A percentile compares a stretch with the other conserved stretches of the same genome.
Evolutionary conservation across 352 stramenopile genomes (phyloP).

Genomic region (Phytophthora ramorum): DNA sequence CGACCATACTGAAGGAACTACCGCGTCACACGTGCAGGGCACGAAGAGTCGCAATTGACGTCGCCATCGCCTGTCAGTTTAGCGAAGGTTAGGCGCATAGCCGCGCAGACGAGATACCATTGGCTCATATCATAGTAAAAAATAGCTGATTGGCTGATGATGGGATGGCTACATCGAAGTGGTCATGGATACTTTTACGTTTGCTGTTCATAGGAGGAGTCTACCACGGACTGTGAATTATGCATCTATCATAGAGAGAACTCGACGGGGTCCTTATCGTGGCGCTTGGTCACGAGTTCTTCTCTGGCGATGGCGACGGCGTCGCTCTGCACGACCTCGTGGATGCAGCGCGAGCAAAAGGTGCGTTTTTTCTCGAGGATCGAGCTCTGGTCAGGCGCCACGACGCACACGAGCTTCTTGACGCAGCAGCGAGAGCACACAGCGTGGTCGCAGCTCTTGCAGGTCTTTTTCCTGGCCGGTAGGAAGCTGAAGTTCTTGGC

Average conservation of each 20-base stretch:
- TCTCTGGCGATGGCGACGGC: conserved; percentile 32
- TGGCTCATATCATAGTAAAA: conserved; percentile 12
- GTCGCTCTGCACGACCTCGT: conserved; percentile 30
- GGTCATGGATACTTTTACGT: conserved; percentile 1
- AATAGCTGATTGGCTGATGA: conserved; percentile 13
- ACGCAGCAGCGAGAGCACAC: conserved; percentile 39
- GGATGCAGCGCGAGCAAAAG: conserved; percentile 40
- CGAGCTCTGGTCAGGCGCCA: conserved; percentile 35
- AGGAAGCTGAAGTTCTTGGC: conserved; percentile 39
- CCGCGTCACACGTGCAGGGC: background rate
- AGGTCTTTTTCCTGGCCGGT: conserved; percentile 29
- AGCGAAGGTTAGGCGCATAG: background rate
- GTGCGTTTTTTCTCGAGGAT: conserved; percentile 41
- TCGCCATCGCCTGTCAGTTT: conserved; percentile 16
- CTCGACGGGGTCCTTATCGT: conserved; percentile 20
- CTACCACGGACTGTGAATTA: conserved; percentile 9
- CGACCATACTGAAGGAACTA: background rate
- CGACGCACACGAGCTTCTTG: conserved; percentile 36
- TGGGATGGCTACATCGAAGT: conserved; percentile 7
- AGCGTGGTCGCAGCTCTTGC: conserved; percentile 28
- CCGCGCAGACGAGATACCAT: background rate
- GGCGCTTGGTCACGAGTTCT: conserved; percentile 22
- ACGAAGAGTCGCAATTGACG: conserved; percentile 2
- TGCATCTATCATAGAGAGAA: conserved; percentile 14
- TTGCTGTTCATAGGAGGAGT: background rate